Conservation (phyloP, 2,329 filamentous ascomycete species). For the Lecanoromycetidae sp. region DNA sequence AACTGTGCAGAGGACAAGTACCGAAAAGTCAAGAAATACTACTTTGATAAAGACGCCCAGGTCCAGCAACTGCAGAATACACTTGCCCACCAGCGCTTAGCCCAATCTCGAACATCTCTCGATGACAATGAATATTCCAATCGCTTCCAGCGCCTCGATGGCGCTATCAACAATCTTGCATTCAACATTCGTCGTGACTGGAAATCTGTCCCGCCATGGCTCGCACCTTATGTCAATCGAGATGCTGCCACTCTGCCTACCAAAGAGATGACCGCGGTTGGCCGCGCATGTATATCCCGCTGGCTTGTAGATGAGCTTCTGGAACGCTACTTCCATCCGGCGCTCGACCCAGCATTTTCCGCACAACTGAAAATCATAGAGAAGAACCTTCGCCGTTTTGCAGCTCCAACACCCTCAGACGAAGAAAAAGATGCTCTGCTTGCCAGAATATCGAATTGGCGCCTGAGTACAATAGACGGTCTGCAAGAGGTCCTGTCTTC, state of each 20-base stretch:
- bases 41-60: conserved; percentile 83
- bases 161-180: conserved; percentile 83
- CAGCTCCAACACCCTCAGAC: conserved; percentile 59
- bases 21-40: conserved; percentile 94
- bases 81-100: conserved; percentile 90
- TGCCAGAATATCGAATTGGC: conserved; percentile 81
- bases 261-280: conserved; percentile 95
- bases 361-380: conserved; percentile 74
- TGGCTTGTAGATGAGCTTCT: conserved; percentile 91
- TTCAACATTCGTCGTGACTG: conserved; percentile 97
- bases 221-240: conserved; percentile 66
- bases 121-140: conserved; percentile 91
- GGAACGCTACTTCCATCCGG: conserved; percentile 83
- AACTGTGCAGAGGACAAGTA: conserved; percentile 67
- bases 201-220: conserved; percentile 68
- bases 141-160: conserved; percentile 81
- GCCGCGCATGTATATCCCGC: conserved; percentile 72
- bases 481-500: conserved; percentile 58
- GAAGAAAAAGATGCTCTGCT: conserved; percentile 85
- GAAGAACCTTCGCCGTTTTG: conserved; percentile 68
- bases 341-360: conserved; percentile 64
- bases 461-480: conserved; percentile 87
- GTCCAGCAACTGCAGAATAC: conserved; percentile 94
- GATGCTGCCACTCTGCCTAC: conserved; percentile 79
- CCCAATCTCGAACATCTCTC: conserved; percentile 82